These are phyloP conservation scores for Dalbergia oliveri DNA, from an alignment of 306 rosid species.

Conservation along the genomic window DNA sequence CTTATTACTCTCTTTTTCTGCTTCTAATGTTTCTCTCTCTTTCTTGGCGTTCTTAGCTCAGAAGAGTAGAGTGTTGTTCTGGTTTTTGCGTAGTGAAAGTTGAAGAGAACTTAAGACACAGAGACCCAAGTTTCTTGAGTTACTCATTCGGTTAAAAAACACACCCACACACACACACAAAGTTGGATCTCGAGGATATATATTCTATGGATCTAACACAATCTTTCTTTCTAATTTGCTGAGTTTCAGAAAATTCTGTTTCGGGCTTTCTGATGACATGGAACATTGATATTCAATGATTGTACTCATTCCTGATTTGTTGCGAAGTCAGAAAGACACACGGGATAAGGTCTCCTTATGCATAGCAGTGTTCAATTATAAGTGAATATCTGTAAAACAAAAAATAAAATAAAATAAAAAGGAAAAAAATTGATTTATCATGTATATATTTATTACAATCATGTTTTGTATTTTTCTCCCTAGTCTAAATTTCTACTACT, in stretches of 20 bases:
- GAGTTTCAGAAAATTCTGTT: not conserved
- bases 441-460: not conserved
- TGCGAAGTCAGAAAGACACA: not conserved
- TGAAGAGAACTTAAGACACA: not conserved
- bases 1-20: conserved; percentile 2
- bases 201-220: not conserved
- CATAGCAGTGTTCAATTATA: not conserved
- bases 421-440: not conserved
- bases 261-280: not conserved
- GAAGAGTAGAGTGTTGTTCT: not conserved
- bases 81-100: not conserved
- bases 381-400: not conserved
- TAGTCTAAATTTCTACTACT: not conserved
- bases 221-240: conserved; percentile 38
- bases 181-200: not conserved
- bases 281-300: not conserved
- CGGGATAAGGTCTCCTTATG: not conserved
- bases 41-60: conserved; percentile 28
- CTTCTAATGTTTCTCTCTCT: not conserved
- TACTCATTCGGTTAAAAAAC: conserved; percentile 29
- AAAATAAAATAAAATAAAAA: not conserved
- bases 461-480: not conserved
- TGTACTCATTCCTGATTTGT: not conserved
- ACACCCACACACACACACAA: not conserved
- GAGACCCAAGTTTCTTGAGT: not conserved